Evolutionary conservation across 805 yeast genomes (phyloP), one percentile per base, ranked within the genome.

Genomic region (Lipomyces chichibuensis): DNA sequence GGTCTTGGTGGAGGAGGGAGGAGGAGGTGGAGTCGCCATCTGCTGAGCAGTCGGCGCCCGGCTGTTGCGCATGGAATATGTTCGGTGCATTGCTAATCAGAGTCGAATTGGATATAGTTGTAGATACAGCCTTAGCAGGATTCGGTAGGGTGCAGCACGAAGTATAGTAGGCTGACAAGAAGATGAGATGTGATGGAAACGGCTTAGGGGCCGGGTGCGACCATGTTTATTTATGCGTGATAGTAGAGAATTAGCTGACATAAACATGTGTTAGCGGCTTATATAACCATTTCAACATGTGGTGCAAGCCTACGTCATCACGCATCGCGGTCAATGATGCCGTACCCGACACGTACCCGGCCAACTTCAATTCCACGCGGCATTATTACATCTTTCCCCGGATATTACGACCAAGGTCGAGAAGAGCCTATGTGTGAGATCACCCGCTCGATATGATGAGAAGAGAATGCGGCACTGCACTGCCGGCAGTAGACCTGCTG

Each of bases 31-130:
- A 60, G 90, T 85, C 79, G 89, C 93, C 81, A 94, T 81, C 82
- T 94, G 97, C 73, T 97, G 87, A 68, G 98, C 98, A 65, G 99
- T 93, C 70, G 99, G 99, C 52, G 98, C 98, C 81, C 97, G 90
- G 65, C 89, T 80, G 75, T 92, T 88, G 87, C 99, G 92, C 81
- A 94, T 85, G 46, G 99, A 94, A 82, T 95, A 95, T 60, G 99
- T 94, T 88, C 98, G 90, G 85, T 94, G 98, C 99, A 95, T 95
- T 23, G 54, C 54, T 65, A 39, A n/a, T 25, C 35, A 52, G 55
- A 13, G 11, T 52, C 33, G 55, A 52, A 3, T 52, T 52, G 32
- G 11, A 20, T 7, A 23, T 43, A 5, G 23, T 4, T n/a, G 49
- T n/a, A 43, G 49, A n/a, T n/a, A n/a, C n/a, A n/a, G 49, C 7